phyloP scores from a whole-genome alignment of 2,329 filamentous ascomycete species.

The Arthrobotrys conoides region DNA sequence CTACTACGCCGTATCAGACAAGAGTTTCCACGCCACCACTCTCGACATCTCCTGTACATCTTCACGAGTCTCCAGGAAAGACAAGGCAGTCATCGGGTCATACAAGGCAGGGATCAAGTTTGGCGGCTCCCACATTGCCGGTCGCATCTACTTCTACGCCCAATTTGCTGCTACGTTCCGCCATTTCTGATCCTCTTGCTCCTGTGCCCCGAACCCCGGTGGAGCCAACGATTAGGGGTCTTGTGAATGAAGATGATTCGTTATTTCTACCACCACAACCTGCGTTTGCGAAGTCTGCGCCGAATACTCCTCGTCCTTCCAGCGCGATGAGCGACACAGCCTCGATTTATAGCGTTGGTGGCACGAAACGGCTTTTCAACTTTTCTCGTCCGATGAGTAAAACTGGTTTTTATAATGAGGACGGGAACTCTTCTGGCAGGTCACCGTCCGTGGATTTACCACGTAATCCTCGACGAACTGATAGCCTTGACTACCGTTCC shows the following conservation, averaged over 20 bases:
- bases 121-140: constrained; percentile 47
- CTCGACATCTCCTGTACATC: constrained; percentile 20
- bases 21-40: constrained; percentile 38
- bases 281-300: constrained; percentile 53
- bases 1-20: constrained; percentile 28
- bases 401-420: constrained; percentile 74
- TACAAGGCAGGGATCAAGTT: constrained; percentile 29
- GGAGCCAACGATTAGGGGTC: constrained; percentile 40
- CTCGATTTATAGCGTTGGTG: constrained; percentile 80
- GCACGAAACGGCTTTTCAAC: constrained; percentile 81
- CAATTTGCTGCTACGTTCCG: constrained; percentile 44
- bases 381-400: constrained; percentile 91
- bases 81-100: constrained; percentile 22
- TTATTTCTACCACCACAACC: constrained; percentile 54
- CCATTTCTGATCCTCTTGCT: constrained; percentile 6
- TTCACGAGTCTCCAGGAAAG: constrained; percentile 7
- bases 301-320: constrained; percentile 70
- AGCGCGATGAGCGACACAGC: constrained; percentile 80
- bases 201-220: neutral
- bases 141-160: constrained; percentile 56
- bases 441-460: constrained; percentile 77
- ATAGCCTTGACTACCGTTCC: constrained; percentile 54
- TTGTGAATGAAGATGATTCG: constrained; percentile 39
- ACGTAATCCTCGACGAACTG: constrained; percentile 24
- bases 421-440: constrained; percentile 73